Conservation (phyloP, 768 basidiomycete species). For the Amanita muscaria region DNA sequence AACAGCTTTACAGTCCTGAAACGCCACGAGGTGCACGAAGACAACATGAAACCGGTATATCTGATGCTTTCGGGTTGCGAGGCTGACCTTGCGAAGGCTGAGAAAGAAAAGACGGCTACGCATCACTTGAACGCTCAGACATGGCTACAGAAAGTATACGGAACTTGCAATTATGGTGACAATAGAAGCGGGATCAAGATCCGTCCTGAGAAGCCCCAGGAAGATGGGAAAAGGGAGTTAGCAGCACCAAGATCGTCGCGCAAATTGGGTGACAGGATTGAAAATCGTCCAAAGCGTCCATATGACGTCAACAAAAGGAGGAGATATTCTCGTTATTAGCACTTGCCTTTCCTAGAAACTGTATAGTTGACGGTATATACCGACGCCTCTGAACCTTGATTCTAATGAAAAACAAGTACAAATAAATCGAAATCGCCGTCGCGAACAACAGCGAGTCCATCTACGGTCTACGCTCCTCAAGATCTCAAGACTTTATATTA, state of each 20-base stretch:
- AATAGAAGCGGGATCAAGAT: not conserved
- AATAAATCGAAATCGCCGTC: constrained; percentile 32
- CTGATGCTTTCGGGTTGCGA: constrained; percentile 49
- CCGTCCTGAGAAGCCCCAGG: no score
- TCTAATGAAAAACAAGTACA: constrained; percentile 36
- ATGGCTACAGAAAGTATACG: constrained; percentile 45
- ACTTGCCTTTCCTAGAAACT: constrained; percentile 23
- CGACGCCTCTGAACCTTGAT: constrained; percentile 36
- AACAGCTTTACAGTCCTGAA: constrained; percentile 30
- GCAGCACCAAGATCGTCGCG: no score
- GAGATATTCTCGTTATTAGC: constrained; percentile 7
- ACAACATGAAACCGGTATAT: constrained; percentile 39
- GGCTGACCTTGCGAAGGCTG: constrained; percentile 32
- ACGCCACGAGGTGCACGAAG: constrained; percentile 24
- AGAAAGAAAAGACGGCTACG: constrained; percentile 18
- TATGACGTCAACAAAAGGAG: no score
- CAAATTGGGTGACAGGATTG: not conserved
- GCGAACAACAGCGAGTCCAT: constrained; percentile 24
- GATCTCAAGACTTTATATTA: constrained; percentile 21
- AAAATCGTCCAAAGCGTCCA: not conserved
- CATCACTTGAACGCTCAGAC: constrained; percentile 33
- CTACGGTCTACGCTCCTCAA: constrained; percentile 22
- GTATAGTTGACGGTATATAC: constrained; percentile 33
- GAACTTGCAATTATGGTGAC: constrained; percentile 12
- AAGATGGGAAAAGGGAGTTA: no score